Conservation (phyloP, 805 yeast species). For the baker's yeast (Saccharomyces cerevisiae) region DNA sequence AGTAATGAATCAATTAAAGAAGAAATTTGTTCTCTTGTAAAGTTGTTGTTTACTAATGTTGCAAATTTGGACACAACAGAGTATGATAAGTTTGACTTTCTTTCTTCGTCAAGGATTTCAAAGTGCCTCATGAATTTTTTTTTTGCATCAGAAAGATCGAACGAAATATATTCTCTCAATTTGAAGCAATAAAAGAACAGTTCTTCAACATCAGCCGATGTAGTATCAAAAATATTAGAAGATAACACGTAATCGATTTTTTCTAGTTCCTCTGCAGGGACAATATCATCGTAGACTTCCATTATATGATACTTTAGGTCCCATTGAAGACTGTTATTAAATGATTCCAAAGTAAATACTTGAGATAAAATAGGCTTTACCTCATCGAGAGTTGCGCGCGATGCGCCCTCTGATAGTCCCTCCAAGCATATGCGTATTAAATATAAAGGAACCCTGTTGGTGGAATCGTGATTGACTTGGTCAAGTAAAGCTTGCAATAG, state of each 20-base stretch:
- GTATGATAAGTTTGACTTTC: not conserved
- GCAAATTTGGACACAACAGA: slow-evolving; percentile 7
- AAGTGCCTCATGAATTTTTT: slow-evolving; percentile 24
- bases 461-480: slow-evolving; percentile 2
- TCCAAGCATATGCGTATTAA: slow-evolving; percentile 29
- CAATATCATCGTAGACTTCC: slow-evolving; percentile 38
- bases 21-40: slow-evolving; percentile 27
- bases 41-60: slow-evolving; percentile 34
- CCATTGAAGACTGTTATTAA: slow-evolving; percentile 32
- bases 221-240: not conserved
- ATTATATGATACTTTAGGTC: slow-evolving; percentile 39
- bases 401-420: slow-evolving; percentile 34
- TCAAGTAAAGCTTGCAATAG: slow-evolving; percentile 19
- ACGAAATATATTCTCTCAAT: slow-evolving; percentile 38
- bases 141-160: slow-evolving; percentile 16
- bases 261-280: slow-evolving; percentile 21
- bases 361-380: slow-evolving; percentile 17
- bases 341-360: slow-evolving; percentile 18
- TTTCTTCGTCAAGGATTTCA: slow-evolving; percentile 3
- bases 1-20: slow-evolving; percentile 28
- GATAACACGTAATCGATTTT: slow-evolving; percentile 1
- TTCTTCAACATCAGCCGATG: slow-evolving; percentile 6
- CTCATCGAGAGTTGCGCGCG: slow-evolving; percentile 23
- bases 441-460: slow-evolving; percentile 9
- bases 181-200: slow-evolving; percentile 40